Percentiles rank a stretch among this genome's conserved stretches.
phyloP scores from a whole-genome alignment of 768 basidiomycete genomes.

The Lactifluus subvellereus region DNA sequence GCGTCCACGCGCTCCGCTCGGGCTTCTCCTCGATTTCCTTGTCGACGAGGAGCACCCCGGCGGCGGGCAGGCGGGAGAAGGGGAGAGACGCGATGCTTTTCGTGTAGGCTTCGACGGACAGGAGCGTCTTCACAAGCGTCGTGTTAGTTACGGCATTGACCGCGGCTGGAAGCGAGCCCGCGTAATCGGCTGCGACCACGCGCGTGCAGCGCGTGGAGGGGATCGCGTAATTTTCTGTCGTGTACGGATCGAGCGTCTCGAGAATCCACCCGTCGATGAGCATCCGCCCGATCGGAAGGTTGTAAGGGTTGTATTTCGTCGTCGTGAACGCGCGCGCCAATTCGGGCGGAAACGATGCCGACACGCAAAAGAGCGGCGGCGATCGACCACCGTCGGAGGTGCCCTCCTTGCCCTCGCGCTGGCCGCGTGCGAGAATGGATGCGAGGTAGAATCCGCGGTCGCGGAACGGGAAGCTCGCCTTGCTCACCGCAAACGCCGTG shows the following conservation, averaged over 20 bases:
- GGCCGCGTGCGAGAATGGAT: slow-evolving; percentile 57
- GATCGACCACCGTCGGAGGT: slow-evolving; percentile 24
- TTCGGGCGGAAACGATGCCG: slow-evolving; percentile 73
- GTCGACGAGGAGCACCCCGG: slow-evolving; percentile 53
- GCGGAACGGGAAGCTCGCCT: slow-evolving; percentile 84
- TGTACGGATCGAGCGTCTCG: slow-evolving; percentile 94
- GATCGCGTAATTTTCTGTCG: slow-evolving; percentile 88
- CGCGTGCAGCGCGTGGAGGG: slow-evolving; percentile 88
- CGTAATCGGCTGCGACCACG: slow-evolving; percentile 79
- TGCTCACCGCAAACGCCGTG: slow-evolving; percentile 38
- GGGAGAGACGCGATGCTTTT: slow-evolving; percentile 62
- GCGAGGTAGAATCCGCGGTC: slow-evolving; percentile 84
- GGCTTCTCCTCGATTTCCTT: slow-evolving; percentile 44
- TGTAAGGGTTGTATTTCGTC: slow-evolving; percentile 69
- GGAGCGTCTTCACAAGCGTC: slow-evolving; percentile 62
- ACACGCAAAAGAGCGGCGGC: slow-evolving; percentile 74
- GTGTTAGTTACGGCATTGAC: slow-evolving; percentile 84
- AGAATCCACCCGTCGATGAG: slow-evolving; percentile 93
- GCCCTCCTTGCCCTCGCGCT: slow-evolving; percentile 35
- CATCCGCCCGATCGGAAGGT: slow-evolving; percentile 70
- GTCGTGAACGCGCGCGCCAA: slow-evolving; percentile 49
- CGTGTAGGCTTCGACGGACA: slow-evolving; percentile 68
- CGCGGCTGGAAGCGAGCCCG: slow-evolving; percentile 77
- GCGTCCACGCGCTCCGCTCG: slow-evolving; percentile 45
- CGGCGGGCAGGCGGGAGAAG: slow-evolving; percentile 60